These are phyloP conservation scores for Apiospora rasikravindrae DNA, from an alignment of 2,329 filamentous ascomycete species.

Conservation along the genomic window DNA sequence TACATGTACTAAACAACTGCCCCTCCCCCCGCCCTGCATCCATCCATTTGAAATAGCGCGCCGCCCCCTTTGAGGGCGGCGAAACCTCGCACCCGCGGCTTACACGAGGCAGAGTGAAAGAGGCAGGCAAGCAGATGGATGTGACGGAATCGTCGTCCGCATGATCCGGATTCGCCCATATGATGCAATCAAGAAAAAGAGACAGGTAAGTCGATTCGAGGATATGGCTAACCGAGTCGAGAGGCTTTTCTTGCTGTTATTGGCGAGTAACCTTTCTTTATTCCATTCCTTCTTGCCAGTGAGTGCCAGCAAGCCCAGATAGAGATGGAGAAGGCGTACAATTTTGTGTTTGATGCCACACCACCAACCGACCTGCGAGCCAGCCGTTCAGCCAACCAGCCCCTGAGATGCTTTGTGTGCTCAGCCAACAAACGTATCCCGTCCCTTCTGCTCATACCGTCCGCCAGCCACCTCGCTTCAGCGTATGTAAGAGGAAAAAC, in stretches of 20 bases:
- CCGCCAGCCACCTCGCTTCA: constrained; percentile 9
- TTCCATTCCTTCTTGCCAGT: not conserved
- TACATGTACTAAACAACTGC: not conserved
- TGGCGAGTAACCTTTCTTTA: not conserved
- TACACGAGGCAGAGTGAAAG: not conserved
- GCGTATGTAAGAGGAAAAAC: not conserved
- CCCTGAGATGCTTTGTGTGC: not conserved
- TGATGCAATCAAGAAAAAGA: not conserved
- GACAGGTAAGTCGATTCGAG: not conserved
- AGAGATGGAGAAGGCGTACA: not conserved
- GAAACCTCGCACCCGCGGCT: constrained; percentile 12
- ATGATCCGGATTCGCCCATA: constrained; percentile 11
- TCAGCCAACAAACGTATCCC: not conserved
- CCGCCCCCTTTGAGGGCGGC: constrained; percentile 4
- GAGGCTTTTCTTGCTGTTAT: not conserved
- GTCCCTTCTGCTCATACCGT: not conserved
- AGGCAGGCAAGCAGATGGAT: not conserved
- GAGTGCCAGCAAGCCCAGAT: not conserved
- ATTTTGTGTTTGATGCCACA: not conserved
- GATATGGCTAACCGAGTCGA: not conserved
- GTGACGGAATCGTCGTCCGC: constrained; percentile 9
- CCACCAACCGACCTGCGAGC: constrained; percentile 2
- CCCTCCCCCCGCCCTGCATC: constrained; percentile 1
- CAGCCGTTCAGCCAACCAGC: not conserved
- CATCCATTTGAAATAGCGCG: constrained; percentile 12